Base-by-base conservation (phyloP, 1,284 basidiomycete species). In the Cutaneotrichosporon sp. region DNA sequence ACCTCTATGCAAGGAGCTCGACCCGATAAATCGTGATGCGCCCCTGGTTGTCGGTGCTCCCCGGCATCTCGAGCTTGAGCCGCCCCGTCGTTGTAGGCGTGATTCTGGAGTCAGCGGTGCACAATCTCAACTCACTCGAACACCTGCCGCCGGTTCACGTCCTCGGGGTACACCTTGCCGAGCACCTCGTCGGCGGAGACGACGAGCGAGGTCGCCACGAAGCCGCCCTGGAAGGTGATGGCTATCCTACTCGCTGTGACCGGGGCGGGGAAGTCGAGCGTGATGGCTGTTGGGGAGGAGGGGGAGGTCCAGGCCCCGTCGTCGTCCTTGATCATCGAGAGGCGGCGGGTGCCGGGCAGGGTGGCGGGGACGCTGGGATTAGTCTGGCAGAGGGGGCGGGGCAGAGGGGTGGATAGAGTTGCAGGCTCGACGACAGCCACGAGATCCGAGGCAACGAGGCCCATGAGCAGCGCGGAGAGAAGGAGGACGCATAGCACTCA, bases 151-250 rank as follows among this genome's bases (percentile, higher is more conserved):
- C 64, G 65, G 45, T 72, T 78, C 58, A 69, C 69, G 54, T 80
- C 79, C 65, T 78, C 78, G 10, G 77, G 78, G 61, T 71, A 76
- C 10, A 80, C 65, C 56, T 69, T 76, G 6, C 74, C 75, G 11
- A 68, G 68, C 57, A 71, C 55, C 2, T 68, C 67, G 50, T 29
- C 59, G 59, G 20, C 65, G 54, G 29, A 59, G 0, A 80, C 61
- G 3, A 57, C 54, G 6, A 69, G 60, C 3, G 71, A 53, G 2
- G 73, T 78, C 0, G 72, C 75, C 1, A 76, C 75, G 56, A 81
- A 81, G 0, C 80, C 80, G 36, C 80, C 80, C 57, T 80, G 79
- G 59, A 80, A 81, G 1, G 78, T 79, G 22, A 80, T 56, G 1
- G 74, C 73, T 9, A 81, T 50, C 33, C 72, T 69, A 5, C 68